These are phyloP conservation scores for Alliaria petiolata DNA, from an alignment of 345 rosid genomes.

Conservation along the genomic window DNA sequence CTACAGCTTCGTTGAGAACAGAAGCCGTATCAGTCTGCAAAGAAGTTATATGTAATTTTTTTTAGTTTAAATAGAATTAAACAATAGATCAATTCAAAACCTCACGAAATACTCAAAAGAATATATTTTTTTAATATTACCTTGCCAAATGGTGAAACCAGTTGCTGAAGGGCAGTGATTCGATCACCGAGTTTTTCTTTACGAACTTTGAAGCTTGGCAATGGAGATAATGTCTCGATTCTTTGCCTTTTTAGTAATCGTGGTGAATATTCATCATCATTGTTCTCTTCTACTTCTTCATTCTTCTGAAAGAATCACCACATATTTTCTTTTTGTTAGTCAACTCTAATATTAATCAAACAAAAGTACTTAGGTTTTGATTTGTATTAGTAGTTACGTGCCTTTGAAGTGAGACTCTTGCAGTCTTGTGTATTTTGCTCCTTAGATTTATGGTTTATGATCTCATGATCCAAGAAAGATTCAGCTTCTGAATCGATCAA, in stretches of 20 bases:
- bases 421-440: conserved; percentile 6
- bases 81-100: neutral
- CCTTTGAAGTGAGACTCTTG: conserved; percentile 26
- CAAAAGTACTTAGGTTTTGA: neutral
- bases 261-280: conserved; percentile 34
- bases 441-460: conserved; percentile 10
- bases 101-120: neutral
- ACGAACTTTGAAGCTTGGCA: conserved; percentile 90
- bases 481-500: conserved; percentile 30
- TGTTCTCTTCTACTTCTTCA: conserved; percentile 36
- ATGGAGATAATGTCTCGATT: conserved; percentile 66
- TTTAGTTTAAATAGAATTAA: neutral
- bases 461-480: conserved; percentile 19
- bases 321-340: neutral
- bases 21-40: conserved; percentile 96
- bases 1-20: conserved; percentile 89
- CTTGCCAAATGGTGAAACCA: conserved; percentile 99
- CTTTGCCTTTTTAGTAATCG: conserved; percentile 47
- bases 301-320: conserved; percentile 32
- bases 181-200: conserved; percentile 98
- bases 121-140: conserved; percentile 27
- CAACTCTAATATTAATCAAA: neutral
- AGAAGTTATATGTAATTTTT: neutral
- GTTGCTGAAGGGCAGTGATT: conserved; percentile 96
- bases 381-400: conserved; percentile 15